Percentiles rank a stretch among this genome's conserved stretches.
These are phyloP conservation scores for Globisporangium okanoganense DNA, from an alignment of 352 stramenopile genomes.

Conservation along the genomic window DNA sequence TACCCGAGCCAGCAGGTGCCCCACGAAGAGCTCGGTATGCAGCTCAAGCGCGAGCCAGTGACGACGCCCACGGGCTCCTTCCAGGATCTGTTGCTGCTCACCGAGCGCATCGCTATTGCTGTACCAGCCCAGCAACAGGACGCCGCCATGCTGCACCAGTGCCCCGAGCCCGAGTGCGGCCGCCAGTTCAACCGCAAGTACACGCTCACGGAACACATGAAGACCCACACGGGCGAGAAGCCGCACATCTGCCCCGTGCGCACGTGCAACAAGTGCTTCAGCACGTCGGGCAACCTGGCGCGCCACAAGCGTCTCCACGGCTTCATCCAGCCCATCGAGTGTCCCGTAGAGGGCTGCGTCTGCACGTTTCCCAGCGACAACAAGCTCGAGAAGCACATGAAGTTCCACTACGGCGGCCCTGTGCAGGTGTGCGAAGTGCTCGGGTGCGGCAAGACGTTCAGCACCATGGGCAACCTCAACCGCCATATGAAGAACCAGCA, in stretches of 20 bases:
- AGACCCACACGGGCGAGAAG: constrained; percentile 57
- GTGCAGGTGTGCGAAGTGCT: constrained; percentile 12
- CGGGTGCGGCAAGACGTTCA: constrained; percentile 53
- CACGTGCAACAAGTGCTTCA: constrained; percentile 46
- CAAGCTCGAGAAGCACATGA: constrained; percentile 52
- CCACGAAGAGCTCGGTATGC: not conserved
- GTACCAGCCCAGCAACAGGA: not conserved
- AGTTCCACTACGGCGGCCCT: constrained; percentile 37
- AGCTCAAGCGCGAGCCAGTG: constrained; percentile 17
- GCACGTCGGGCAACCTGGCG: constrained; percentile 46
- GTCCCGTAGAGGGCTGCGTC: constrained; percentile 27
- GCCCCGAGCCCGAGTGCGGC: constrained; percentile 23
- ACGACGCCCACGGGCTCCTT: constrained; percentile 3
- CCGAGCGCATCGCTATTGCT: not conserved
- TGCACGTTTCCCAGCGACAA: constrained; percentile 37
- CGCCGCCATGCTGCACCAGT: constrained; percentile 15
- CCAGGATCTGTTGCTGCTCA: constrained; percentile 10
- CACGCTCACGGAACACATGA: constrained; percentile 48
- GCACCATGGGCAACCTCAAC: constrained; percentile 51
- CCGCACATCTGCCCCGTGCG: constrained; percentile 43
- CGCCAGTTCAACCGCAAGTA: constrained; percentile 48
- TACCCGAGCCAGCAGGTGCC: constrained; percentile 3
- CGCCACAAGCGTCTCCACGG: constrained; percentile 52
- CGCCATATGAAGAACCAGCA: constrained; percentile 20
- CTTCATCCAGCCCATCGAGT: constrained; percentile 33